These are phyloP conservation scores for Capsicum baccatum DNA, from an alignment of 257 asterid genomes.

Conservation along the genomic window DNA sequence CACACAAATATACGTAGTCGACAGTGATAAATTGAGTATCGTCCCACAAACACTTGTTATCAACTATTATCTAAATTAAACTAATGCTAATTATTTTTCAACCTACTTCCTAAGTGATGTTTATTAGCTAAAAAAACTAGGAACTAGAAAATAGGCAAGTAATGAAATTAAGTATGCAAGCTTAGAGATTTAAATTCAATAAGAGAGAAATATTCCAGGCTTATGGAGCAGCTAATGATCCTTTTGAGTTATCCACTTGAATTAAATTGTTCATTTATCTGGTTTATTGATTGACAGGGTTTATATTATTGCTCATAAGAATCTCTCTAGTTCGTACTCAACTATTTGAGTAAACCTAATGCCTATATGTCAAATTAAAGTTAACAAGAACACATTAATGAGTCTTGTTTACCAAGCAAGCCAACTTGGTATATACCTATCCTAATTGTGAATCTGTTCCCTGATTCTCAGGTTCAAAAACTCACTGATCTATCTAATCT, in stretches of 20 bases:
- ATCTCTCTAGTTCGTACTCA: neutral
- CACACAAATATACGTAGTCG: neutral
- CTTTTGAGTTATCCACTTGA: neutral
- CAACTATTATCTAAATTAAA: conserved; percentile 4
- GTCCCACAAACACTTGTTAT: neutral
- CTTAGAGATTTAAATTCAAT: neutral
- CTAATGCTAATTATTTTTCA: neutral
- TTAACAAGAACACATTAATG: neutral
- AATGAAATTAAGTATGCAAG: neutral
- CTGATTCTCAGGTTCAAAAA: neutral
- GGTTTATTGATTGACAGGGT: neutral
- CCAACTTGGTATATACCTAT: neutral
- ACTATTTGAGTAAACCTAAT: neutral
- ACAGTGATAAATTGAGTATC: neutral
- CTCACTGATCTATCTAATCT: neutral
- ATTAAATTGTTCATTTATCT: neutral
- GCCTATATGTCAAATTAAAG: neutral
- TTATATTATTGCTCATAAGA: neutral
- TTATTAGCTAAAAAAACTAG: neutral
- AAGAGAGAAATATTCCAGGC: neutral
- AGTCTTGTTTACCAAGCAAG: neutral
- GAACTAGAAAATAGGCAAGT: neutral
- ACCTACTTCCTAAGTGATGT: neutral
- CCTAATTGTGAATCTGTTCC: neutral
- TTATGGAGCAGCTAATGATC: neutral